A percentile compares a stretch with the other conserved stretches of the same genome.
Evolutionary conservation across 805 yeast species (phyloP).

Genomic region (Metschnikowia shivogae): DNA sequence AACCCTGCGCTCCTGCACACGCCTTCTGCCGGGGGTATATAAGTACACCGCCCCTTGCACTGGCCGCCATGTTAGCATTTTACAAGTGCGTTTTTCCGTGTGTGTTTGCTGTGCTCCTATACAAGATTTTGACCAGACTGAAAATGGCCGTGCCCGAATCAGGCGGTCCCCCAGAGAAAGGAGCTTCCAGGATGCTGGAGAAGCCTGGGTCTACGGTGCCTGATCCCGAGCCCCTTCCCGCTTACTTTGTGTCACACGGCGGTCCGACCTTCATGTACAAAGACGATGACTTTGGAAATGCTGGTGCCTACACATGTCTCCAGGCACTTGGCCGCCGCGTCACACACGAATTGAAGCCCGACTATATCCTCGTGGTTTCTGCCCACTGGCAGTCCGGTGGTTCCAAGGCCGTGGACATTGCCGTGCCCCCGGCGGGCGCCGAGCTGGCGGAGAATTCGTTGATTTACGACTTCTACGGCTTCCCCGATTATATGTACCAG

Average conservation of each 20-base stretch:
- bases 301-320: slow-evolving; percentile 58
- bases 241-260: slow-evolving; percentile 74
- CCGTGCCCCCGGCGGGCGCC: slow-evolving; percentile 31
- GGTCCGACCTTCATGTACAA: slow-evolving; percentile 73
- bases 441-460: slow-evolving; percentile 46
- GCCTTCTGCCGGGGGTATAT: background rate
- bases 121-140: background rate
- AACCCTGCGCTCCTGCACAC: background rate
- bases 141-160: background rate
- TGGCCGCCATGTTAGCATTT: background rate
- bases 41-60: background rate
- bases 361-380: slow-evolving; percentile 60
- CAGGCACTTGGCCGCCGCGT: slow-evolving; percentile 50
- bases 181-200: background rate
- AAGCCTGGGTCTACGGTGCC: background rate
- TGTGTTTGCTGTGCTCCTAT: background rate
- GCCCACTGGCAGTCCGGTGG: slow-evolving; percentile 71
- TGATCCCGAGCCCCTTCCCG: slow-evolving; percentile 42
- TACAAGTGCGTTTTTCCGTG: background rate
- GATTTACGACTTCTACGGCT: slow-evolving; percentile 73
- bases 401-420: slow-evolving; percentile 44
- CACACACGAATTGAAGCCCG: slow-evolving; percentile 50
- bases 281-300: slow-evolving; percentile 46
- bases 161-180: background rate
- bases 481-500: slow-evolving; percentile 60